Percentiles rank a stretch among this genome's conserved stretches.
Evolutionary conservation across 2,329 filamentous ascomycete genomes (phyloP).

Genomic region (Xylariales sp.): DNA sequence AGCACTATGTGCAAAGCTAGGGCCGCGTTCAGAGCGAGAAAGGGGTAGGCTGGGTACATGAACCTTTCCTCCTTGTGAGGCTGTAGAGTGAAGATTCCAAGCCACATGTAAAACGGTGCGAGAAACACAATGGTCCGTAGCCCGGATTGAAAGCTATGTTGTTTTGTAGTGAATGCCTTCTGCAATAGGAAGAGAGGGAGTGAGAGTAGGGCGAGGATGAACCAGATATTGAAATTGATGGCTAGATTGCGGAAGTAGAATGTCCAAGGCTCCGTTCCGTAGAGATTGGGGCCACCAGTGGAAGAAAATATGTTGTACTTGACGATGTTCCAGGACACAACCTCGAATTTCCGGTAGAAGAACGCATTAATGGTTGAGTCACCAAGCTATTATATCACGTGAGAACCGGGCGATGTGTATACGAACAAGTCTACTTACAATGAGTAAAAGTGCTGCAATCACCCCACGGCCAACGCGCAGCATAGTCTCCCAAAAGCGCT

Average conservation of each 20-base stretch:
- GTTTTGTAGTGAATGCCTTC: conserved; percentile 70
- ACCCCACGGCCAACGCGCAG: conserved; percentile 74
- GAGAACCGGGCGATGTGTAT: conserved; percentile 17
- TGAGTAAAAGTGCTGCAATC: conserved; percentile 72
- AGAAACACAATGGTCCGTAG: conserved; percentile 83
- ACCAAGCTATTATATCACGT: conserved; percentile 66
- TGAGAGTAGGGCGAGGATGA: conserved; percentile 79
- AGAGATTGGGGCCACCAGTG: conserved; percentile 86
- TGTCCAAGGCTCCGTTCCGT: conserved; percentile 95
- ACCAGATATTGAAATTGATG: conserved; percentile 97
- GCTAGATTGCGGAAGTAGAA: conserved; percentile 93
- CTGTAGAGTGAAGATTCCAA: conserved; percentile 89
- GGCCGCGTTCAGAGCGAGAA: conserved; percentile 88
- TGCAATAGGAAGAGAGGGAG: conserved; percentile 82
- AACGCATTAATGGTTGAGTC: conserved; percentile 81
- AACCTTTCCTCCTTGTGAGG: conserved; percentile 98
- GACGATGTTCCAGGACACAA: conserved; percentile 93
- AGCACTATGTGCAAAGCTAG: conserved; percentile 85
- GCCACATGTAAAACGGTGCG: conserved; percentile 92
- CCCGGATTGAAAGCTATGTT: conserved; percentile 74
- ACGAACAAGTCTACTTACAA: conserved; percentile 65
- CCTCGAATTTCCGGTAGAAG: conserved; percentile 82
- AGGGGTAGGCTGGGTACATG: conserved; percentile 97
- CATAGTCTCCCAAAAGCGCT: conserved; percentile 69
- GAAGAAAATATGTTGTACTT: conserved; percentile 93